These are phyloP conservation scores for Aureobasidium sp. DNA, from an alignment of 2,329 filamentous ascomycete genomes.

Conservation along the genomic window DNA sequence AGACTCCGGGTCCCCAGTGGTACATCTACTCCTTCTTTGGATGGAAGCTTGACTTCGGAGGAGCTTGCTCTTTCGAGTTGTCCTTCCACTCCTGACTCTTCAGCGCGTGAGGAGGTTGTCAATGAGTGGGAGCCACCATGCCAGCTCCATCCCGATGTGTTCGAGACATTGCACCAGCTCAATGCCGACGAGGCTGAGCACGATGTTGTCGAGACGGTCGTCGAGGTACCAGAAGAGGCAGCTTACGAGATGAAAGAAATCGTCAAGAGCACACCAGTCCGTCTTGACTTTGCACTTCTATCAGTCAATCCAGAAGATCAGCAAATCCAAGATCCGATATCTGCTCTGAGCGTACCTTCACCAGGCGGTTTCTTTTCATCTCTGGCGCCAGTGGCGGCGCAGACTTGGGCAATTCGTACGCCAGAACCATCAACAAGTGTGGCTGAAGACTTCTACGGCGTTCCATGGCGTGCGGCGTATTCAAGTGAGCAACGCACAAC, in stretches of 20 bases:
- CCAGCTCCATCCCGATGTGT: slow-evolving; percentile 67
- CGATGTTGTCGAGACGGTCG: slow-evolving; percentile 28
- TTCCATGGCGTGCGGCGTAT: slow-evolving; percentile 54
- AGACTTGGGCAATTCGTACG: slow-evolving; percentile 66
- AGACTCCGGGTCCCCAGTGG: slow-evolving; percentile 61
- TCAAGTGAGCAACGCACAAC: slow-evolving; percentile 55
- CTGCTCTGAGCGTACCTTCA: slow-evolving; percentile 79
- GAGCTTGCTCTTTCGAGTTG: slow-evolving; percentile 78
- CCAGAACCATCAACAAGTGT: slow-evolving; percentile 73
- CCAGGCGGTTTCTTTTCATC: slow-evolving; percentile 88
- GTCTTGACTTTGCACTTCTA: slow-evolving; percentile 9
- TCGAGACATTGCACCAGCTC: slow-evolving; percentile 73
- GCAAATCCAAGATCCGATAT: slow-evolving; percentile 58
- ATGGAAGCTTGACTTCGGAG: slow-evolving; percentile 82
- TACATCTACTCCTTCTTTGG: slow-evolving; percentile 78
- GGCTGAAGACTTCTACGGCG: slow-evolving; percentile 86
- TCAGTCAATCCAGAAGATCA: slow-evolving; percentile 19
- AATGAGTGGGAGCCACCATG: slow-evolving; percentile 56
- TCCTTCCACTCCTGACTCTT: slow-evolving; percentile 73
- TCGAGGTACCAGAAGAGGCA: slow-evolving; percentile 43
- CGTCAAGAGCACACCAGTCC: slow-evolving; percentile 33
- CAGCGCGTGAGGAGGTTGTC: slow-evolving; percentile 44
- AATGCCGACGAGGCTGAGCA: slow-evolving; percentile 41
- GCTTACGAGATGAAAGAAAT: slow-evolving; percentile 53
- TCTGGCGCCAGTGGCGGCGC: slow-evolving; percentile 65